A percentile compares a stretch with the other conserved stretches of the same genome.
Evolutionary conservation across 257 asterid species (phyloP).

Genomic region (Primulina eburnea): DNA sequence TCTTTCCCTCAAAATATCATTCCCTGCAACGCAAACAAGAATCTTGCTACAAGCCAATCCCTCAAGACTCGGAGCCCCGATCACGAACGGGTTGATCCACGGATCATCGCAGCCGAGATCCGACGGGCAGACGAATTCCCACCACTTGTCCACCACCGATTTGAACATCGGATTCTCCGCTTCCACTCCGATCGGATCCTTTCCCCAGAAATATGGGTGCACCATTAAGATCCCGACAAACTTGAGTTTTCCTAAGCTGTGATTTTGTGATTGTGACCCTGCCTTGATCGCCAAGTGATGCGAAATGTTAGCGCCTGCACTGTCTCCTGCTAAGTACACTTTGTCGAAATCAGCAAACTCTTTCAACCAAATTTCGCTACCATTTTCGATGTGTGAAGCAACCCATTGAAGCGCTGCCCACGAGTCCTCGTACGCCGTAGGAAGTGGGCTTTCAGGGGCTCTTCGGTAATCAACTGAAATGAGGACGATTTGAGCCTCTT

Average conservation of each 20-base stretch:
- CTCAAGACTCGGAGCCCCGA: constrained; percentile 31
- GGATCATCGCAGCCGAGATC: constrained; percentile 60
- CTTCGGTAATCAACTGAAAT: constrained; percentile 52
- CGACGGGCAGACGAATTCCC: constrained; percentile 66
- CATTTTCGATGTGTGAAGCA: constrained; percentile 19
- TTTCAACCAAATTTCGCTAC: constrained; percentile 39
- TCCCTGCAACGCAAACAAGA: constrained; percentile 62
- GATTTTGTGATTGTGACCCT: constrained; percentile 14
- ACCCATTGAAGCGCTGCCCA: constrained; percentile 61
- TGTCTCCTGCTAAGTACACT: constrained; percentile 71
- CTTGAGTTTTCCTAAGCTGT: constrained; percentile 17
- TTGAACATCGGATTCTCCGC: constrained; percentile 44
- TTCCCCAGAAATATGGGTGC: constrained; percentile 82
- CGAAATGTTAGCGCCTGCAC: constrained; percentile 81
- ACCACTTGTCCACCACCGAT: constrained; percentile 67
- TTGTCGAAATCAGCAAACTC: constrained; percentile 42
- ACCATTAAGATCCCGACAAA: constrained; percentile 49
- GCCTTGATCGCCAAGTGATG: constrained; percentile 55
- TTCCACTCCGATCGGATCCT: constrained; percentile 56
- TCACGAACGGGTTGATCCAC: constrained; percentile 58
- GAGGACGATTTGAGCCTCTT: constrained; percentile 40
- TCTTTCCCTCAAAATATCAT: constrained; percentile 66
- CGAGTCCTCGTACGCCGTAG: constrained; percentile 63
- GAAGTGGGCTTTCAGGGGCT: constrained; percentile 75
- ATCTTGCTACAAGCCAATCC: constrained; percentile 38